These are phyloP conservation scores for Wickerhamiella infanticola DNA, from an alignment of 1,139 yeast species.

Conservation along the genomic window DNA sequence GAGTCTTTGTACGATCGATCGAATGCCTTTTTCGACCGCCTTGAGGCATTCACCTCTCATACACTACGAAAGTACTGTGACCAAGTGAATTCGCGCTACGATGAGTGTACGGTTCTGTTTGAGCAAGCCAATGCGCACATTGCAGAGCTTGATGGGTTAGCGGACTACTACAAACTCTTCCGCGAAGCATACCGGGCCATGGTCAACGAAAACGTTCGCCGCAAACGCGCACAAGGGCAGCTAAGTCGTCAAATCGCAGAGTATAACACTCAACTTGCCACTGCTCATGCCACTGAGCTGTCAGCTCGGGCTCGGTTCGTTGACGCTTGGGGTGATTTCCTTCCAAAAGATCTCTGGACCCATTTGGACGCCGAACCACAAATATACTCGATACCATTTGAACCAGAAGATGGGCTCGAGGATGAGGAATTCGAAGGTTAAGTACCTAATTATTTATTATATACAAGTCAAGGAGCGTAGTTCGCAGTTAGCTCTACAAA, in stretches of 20 bases:
- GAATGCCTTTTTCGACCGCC: conserved; percentile 3
- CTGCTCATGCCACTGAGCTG: conserved; percentile 28
- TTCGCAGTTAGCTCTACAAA: not conserved
- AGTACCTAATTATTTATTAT: not conserved
- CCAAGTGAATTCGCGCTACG: conserved; percentile 19
- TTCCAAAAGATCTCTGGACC: conserved; percentile 40
- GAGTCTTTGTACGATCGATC: conserved; percentile 5
- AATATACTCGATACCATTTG: conserved; percentile 8
- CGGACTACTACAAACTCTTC: conserved; percentile 36
- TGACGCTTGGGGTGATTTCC: conserved; percentile 32
- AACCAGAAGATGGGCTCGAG: not conserved
- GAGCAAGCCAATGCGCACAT: conserved; percentile 11
- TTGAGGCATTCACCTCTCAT: conserved; percentile 7
- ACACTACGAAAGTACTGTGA: conserved; percentile 11
- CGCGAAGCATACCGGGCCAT: conserved; percentile 34
- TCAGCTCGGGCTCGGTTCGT: conserved; percentile 29
- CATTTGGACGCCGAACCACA: conserved; percentile 22
- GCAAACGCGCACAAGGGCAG: conserved; percentile 27
- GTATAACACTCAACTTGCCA: conserved; percentile 27
- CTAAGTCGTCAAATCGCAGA: conserved; percentile 28
- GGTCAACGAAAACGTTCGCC: conserved; percentile 35
- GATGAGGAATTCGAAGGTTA: not conserved
- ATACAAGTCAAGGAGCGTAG: not conserved
- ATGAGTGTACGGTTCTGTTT: conserved; percentile 16
- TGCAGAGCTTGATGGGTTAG: conserved; percentile 24